Evolutionary conservation across 148 eudicot species (phyloP).

Genomic region (Fagopyrum homotropicum): DNA sequence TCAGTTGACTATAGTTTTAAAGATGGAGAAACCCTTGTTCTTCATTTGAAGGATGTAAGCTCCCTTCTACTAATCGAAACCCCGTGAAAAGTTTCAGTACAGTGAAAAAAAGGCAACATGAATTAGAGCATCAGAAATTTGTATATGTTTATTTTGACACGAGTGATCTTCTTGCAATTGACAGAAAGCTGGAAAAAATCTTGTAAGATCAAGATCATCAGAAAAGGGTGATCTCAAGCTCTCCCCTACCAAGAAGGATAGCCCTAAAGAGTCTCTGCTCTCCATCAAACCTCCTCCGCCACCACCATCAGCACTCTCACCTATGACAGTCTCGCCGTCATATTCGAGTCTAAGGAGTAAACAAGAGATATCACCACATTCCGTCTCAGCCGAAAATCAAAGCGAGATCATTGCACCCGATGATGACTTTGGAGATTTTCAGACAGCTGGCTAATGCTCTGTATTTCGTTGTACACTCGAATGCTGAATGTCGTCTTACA

Average conservation of each 20-base stretch:
- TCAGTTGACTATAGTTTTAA: slow-evolving; percentile 88
- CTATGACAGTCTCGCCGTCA: slow-evolving; percentile 33
- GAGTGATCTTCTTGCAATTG: slow-evolving; percentile 1
- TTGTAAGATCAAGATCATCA: slow-evolving; percentile 43
- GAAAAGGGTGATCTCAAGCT: slow-evolving; percentile 64
- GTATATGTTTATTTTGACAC: background rate
- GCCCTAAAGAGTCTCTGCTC: slow-evolving; percentile 39
- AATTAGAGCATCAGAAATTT: background rate
- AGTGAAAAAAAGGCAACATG: too few species aligned
- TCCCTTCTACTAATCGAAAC: background rate
- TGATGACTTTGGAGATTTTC: slow-evolving; percentile 96
- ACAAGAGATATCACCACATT: slow-evolving; percentile 23
- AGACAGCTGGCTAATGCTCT: slow-evolving; percentile 49
- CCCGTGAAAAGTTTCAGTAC: too few species aligned
- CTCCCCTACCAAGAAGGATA: slow-evolving; percentile 40
- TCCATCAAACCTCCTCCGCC: slow-evolving; percentile 82
- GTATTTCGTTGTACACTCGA: slow-evolving; percentile 1
- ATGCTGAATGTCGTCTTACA: background rate
- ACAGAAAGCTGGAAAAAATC: slow-evolving; percentile 58
- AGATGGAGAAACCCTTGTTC: slow-evolving; percentile 87
- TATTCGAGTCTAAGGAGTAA: slow-evolving; percentile 21
- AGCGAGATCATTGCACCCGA: slow-evolving; percentile 48
- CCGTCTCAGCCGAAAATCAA: slow-evolving; percentile 27
- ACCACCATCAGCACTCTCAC: slow-evolving; percentile 55
- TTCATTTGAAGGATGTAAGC: slow-evolving; percentile 72